Evolutionary conservation across 1,139 yeast species (phyloP), one percentile per base, ranked within the genome.

Genomic region (Debaryomyces singareniensis): DNA sequence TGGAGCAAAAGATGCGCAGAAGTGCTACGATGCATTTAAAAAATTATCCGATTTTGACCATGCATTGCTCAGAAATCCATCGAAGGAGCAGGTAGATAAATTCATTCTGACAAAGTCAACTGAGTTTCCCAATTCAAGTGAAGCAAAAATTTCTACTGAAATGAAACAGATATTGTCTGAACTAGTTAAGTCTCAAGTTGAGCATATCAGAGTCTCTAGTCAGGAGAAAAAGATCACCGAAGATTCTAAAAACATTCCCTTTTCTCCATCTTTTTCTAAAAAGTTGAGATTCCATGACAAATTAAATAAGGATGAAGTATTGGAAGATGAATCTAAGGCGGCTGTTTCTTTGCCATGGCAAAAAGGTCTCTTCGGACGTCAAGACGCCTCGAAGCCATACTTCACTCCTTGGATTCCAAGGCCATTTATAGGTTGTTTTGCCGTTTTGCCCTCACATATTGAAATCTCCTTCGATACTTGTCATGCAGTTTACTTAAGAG

Each of bases 391-490:
- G 22, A 86, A 82, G 62, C 75, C 89, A 5, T 91, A 81, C 58
- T 91, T 91, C 64, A 86, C 97, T 5, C 98, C 98, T 32, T 91
- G 96, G 96, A 71, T 79, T 35, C 95, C 96, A 38, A 80, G 96
- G 60, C 94, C 91, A 25, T 91, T 89, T 58, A 61, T 91, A 40
- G 89, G 95, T 4, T 93, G 95, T 28, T 86, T 89, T 58, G 93
- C 97, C 11, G 73, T 91, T 37, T 71, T 86, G 44, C 98, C 98
- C 16, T 79, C 84, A 38, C 97, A 91, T 56, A 68, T 91, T 37
- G 98, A 91, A 58, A 67, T 93, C 24, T 83, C 94, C 13, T 89
- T 85, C 57, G 73, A 75, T 38, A 86, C 96, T 5, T 89, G 97
- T 54, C 96, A 89, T 57, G 97, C 96, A 7, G 81, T 91, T 18